Percentiles rank a stretch among this genome's conserved stretches.
phyloP scores from a whole-genome alignment of 1,139 yeast species.

The Protomyces arabidopsidicola region DNA sequence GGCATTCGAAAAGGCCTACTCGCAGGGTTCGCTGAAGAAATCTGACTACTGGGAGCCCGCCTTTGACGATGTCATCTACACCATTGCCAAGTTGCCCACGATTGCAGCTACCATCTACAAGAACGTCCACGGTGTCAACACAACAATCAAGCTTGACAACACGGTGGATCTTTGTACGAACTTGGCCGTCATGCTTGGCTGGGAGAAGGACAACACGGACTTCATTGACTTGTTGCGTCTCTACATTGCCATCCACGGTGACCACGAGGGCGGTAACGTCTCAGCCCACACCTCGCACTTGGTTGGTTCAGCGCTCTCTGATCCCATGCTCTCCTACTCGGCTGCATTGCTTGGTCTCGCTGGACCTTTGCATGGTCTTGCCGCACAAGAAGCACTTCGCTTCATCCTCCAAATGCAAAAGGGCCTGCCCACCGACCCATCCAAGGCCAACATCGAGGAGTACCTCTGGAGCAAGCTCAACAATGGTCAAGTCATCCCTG shows the following conservation, averaged over 20 bases:
- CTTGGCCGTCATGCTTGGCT: slow-evolving; percentile 81
- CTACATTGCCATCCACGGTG: slow-evolving; percentile 93
- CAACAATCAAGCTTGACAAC: slow-evolving; percentile 12
- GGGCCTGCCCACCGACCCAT: slow-evolving; percentile 67
- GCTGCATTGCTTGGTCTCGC: slow-evolving; percentile 98
- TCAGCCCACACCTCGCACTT: slow-evolving; percentile 94
- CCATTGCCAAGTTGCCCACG: slow-evolving; percentile 62
- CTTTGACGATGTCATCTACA: slow-evolving; percentile 59
- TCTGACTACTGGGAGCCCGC: slow-evolving; percentile 62
- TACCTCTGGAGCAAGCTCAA: slow-evolving; percentile 91
- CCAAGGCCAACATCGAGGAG: slow-evolving; percentile 78
- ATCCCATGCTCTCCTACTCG: slow-evolving; percentile 88
- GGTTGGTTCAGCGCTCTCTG: slow-evolving; percentile 93
- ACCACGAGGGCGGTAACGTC: slow-evolving; percentile 99
- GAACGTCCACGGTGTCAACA: slow-evolving; percentile 68
- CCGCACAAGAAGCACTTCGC: slow-evolving; percentile 96
- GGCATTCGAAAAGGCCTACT: slow-evolving; percentile 85
- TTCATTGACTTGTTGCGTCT: slow-evolving; percentile 90
- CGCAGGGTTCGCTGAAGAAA: slow-evolving; percentile 53
- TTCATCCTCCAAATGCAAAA: slow-evolving; percentile 84
- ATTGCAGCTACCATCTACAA: slow-evolving; percentile 65
- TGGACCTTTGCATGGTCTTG: slow-evolving; percentile 92
- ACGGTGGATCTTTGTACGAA: slow-evolving; percentile 92
- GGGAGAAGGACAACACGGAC: slow-evolving; percentile 62
- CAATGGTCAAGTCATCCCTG: slow-evolving; percentile 95